A percentile compares a stretch with the other conserved stretches of the same genome.
phyloP scores from a whole-genome alignment of 306 rosid genomes.

The Morella rubra region DNA sequence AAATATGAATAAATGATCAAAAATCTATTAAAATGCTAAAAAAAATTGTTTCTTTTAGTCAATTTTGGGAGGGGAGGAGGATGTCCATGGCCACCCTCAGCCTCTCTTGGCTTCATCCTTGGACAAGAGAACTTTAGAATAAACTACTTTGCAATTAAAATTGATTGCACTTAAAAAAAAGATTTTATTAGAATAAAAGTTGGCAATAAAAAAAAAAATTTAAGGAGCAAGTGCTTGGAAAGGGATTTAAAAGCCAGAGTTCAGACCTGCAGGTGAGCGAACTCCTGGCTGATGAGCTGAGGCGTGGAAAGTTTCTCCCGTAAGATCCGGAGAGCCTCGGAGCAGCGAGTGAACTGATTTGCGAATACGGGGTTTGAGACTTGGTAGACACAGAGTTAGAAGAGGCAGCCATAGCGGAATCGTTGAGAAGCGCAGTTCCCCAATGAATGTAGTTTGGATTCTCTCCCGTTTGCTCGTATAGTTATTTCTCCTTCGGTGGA shows the following conservation, averaged over 20 bases:
- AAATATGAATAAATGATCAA: too few relatives aligned
- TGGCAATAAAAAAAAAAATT: too few relatives aligned
- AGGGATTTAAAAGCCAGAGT: background rate
- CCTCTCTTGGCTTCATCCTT: too few relatives aligned
- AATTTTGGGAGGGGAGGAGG: too few relatives aligned
- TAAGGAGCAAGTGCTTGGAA: too few relatives aligned
- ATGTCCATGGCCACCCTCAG: too few relatives aligned
- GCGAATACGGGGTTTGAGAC: constrained; percentile 27
- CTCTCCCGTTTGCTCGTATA: background rate
- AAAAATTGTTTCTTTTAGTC: too few relatives aligned
- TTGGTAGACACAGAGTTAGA: constrained; percentile 17
- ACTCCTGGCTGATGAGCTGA: constrained; percentile 56
- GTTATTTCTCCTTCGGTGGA: background rate
- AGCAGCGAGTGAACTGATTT: constrained; percentile 64
- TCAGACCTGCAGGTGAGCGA: constrained; percentile 58
- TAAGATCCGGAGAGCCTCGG: constrained; percentile 55
- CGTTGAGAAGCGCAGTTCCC: constrained; percentile 50
- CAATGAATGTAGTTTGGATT: background rate
- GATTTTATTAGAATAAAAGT: too few relatives aligned
- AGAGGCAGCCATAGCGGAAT: constrained; percentile 29
- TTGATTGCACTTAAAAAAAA: too few relatives aligned
- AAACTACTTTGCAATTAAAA: too few relatives aligned
- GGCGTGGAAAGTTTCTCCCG: constrained; percentile 55
- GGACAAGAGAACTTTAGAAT: too few relatives aligned
- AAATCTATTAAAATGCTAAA: too few relatives aligned